Base-by-base conservation (phyloP, 176 grass and related monocot species). In the Musa troglodytarum region DNA sequence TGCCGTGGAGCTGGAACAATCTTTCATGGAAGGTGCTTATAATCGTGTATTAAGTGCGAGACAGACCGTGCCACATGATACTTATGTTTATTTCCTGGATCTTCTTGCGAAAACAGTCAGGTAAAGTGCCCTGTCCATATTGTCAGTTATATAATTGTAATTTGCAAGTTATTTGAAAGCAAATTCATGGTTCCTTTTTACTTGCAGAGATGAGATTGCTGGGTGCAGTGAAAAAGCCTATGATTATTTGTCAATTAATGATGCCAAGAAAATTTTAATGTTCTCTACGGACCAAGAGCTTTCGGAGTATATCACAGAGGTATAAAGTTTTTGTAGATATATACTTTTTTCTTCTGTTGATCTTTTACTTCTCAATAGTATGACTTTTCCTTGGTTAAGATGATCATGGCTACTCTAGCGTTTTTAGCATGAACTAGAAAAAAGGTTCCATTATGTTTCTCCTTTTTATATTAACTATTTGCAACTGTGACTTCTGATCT, bases 1-100 rank as follows among this genome's bases (percentile, higher is more conserved):
- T 74, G 87, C 71, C 15, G 76, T 89, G 19, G 85, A 89, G 50
- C 82, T 96, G 77, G 92, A 88, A 59, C 85, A 81, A 61, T 85
- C 87, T 52, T 89, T 96, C 49, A 96, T 92, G 92, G 89, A 86
- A 84, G 92, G 89, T 2, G 54, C 76, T 69, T 96, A 96, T 74
- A 96, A 84, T 53, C 77, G 61, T 76, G 72, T 92, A 7, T 69
- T 82, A 53, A 79, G 56, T 69, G 83, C 69, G 54, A 65, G 73
- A 53, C 73, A 88, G 58, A 49, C 84, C 52, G 83, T 92, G 62
- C 92, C 92, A 49, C 81, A 96, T 76, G 87, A 96, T 24, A 84
- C 83, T 12, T 96, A 92, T 75, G 76, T 82, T 79, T 92, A 84
- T 83, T 82, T 88, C 74, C 82, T 88, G 76, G 92, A 92, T 69